Conservation (phyloP, 2,329 filamentous ascomycete species). For the Fusarium sp. region DNA sequence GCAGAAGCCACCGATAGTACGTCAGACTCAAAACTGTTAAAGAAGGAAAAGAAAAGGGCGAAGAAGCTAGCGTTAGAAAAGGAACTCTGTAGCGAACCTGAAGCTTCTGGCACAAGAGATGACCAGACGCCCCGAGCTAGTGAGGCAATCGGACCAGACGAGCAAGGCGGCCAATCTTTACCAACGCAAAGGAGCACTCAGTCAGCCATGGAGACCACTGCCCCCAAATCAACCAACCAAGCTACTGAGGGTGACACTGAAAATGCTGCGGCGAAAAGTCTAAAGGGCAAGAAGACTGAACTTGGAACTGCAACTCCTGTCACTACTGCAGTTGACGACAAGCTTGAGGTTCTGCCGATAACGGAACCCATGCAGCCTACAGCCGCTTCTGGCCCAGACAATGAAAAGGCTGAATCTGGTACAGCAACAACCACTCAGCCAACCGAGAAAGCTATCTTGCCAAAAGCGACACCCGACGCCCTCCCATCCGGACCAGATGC, state of each 20-base stretch:
- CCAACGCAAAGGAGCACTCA: background rate
- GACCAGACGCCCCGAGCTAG: background rate
- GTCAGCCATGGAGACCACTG: background rate
- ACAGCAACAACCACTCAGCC: background rate
- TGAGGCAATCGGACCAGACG: background rate
- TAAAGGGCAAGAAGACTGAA: background rate
- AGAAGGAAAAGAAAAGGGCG: slow-evolving; percentile 53
- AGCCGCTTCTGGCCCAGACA: background rate
- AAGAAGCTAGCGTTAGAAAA: slow-evolving; percentile 47
- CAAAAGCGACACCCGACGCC: background rate
- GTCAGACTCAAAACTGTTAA: slow-evolving; percentile 42
- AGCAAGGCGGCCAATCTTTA: background rate
- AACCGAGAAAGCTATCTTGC: background rate
- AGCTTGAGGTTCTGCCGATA: background rate
- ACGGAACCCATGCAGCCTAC: background rate
- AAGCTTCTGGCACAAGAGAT: background rate
- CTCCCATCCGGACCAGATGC: background rate
- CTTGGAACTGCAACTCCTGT: background rate
- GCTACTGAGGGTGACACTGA: background rate
- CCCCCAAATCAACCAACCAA: background rate
- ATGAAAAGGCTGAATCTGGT: background rate
- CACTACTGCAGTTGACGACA: background rate
- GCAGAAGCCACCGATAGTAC: background rate
- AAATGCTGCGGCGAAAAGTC: background rate
- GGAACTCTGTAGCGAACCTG: slow-evolving; percentile 8